Conservation (phyloP, 1,284 basidiomycete species). For the Boletus calvinii region DNA sequence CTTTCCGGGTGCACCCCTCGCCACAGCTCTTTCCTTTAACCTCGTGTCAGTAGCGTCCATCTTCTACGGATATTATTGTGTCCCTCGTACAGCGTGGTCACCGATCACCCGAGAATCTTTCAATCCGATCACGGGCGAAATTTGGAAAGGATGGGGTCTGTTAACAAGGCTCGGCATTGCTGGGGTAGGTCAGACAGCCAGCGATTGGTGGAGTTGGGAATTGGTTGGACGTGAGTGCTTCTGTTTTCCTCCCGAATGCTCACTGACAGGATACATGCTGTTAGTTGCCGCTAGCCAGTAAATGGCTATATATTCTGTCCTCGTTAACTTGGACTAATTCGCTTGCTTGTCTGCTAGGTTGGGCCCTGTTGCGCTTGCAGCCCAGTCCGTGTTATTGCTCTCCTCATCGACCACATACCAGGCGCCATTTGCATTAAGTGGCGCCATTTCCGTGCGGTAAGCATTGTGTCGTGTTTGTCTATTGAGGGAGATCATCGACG, state of each 20-base stretch:
- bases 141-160: slow-evolving; percentile 72
- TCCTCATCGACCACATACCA: slow-evolving; percentile 82
- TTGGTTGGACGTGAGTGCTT: slow-evolving; percentile 54
- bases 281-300: slow-evolving; percentile 61
- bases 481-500: background rate
- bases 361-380: slow-evolving; percentile 63
- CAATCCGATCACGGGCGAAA: slow-evolving; percentile 67
- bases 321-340: background rate
- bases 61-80: slow-evolving; percentile 71
- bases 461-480: slow-evolving; percentile 20
- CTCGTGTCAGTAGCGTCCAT: slow-evolving; percentile 72
- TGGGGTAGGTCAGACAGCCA: slow-evolving; percentile 67
- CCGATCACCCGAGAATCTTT: slow-evolving; percentile 26
- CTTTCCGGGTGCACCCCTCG: slow-evolving; percentile 91
- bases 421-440: slow-evolving; percentile 78
- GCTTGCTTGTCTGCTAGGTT: slow-evolving; percentile 36
- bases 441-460: slow-evolving; percentile 82
- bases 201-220: slow-evolving; percentile 95
- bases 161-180: slow-evolving; percentile 75
- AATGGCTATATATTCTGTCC: slow-evolving; percentile 17
- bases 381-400: slow-evolving; percentile 74
- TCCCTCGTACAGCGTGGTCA: slow-evolving; percentile 73
- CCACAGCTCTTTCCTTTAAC: slow-evolving; percentile 88
- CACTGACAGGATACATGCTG: background rate
- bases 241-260: background rate